Evolutionary conservation across 768 basidiomycete genomes (phyloP).

Genomic region (Russula abietina): DNA sequence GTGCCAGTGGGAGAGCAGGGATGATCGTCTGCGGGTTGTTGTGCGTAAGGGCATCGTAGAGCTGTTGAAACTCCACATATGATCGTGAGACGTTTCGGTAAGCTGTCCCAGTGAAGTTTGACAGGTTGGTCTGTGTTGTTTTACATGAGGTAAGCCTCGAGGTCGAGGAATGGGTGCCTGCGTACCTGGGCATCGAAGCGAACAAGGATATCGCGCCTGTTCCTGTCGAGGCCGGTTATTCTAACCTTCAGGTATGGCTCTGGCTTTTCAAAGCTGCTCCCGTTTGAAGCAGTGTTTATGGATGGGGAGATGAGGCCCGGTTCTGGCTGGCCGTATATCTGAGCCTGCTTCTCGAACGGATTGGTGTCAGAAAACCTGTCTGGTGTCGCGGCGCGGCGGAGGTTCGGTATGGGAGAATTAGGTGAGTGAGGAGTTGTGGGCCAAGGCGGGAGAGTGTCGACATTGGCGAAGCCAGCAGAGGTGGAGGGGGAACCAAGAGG

Average conservation of each 20-base stretch:
- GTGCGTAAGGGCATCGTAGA: slow-evolving; percentile 83
- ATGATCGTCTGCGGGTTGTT: slow-evolving; percentile 96
- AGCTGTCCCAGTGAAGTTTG: slow-evolving; percentile 81
- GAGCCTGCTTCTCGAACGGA: slow-evolving; percentile 70
- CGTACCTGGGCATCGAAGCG: slow-evolving; percentile 92
- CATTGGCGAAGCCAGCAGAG: slow-evolving; percentile 39
- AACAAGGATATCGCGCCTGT: slow-evolving; percentile 89
- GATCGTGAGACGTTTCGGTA: slow-evolving; percentile 95
- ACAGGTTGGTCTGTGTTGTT: slow-evolving; percentile 72
- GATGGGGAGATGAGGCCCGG: slow-evolving; percentile 76
- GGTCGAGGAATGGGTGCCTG: not conserved
- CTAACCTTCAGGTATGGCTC: slow-evolving; percentile 86
- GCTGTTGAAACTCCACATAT: slow-evolving; percentile 90
- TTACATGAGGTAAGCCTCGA: slow-evolving; percentile 1
- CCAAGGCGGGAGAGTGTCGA: slow-evolving; percentile 58
- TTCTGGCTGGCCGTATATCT: slow-evolving; percentile 83
- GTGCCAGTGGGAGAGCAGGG: slow-evolving; percentile 91
- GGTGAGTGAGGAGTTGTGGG: slow-evolving; percentile 73
- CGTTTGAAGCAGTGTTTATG: slow-evolving; percentile 59
- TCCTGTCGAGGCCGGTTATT: slow-evolving; percentile 88
- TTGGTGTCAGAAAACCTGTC: slow-evolving; percentile 44
- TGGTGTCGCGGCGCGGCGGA: slow-evolving; percentile 55
- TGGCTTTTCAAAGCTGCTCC: slow-evolving; percentile 61
- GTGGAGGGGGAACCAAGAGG: slow-evolving; percentile 48
- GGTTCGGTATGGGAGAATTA: slow-evolving; percentile 64